A percentile compares a stretch with the other conserved stretches of the same genome.
Evolutionary conservation across 2,329 filamentous ascomycete genomes (phyloP).

Genomic region (Kalaharituber pfeilii): DNA sequence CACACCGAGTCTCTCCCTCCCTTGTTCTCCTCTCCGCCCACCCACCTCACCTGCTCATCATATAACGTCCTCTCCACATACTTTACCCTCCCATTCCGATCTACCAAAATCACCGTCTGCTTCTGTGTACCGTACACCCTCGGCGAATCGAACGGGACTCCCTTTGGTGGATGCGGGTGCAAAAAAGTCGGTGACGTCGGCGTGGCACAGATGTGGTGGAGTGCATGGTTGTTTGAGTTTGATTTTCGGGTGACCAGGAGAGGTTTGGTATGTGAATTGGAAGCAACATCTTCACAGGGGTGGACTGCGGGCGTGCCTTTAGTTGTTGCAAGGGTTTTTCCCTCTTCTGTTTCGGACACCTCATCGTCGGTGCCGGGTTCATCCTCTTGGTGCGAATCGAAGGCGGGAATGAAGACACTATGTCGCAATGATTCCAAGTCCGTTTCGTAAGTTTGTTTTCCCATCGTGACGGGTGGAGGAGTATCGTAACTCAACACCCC

Average conservation of each 20-base stretch:
- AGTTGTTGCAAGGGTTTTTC: neutral
- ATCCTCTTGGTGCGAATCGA: constrained; percentile 25
- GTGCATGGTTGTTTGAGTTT: neutral
- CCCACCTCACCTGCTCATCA: constrained; percentile 32
- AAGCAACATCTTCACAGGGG: neutral
- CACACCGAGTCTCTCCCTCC: neutral
- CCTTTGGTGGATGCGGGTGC: neutral
- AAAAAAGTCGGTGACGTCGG: neutral
- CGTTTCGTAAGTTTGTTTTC: constrained; percentile 17
- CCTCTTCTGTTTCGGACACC: neutral
- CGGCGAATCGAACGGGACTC: constrained; percentile 12
- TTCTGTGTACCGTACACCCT: constrained; percentile 44
- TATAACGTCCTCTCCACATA: constrained; percentile 46
- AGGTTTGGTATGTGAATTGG: neutral
- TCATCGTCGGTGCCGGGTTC: neutral
- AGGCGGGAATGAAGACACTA: constrained; percentile 43
- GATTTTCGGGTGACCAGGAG: neutral
- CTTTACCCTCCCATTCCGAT: constrained; percentile 37
- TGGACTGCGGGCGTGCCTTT: neutral
- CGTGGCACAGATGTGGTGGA: constrained; percentile 1
- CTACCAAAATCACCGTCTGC: constrained; percentile 43
- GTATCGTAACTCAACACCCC: constrained; percentile 40
- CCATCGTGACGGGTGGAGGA: neutral
- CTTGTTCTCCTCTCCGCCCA: neutral
- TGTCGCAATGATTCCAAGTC: constrained; percentile 37